A percentile compares a stretch with the other conserved stretches of the same genome.
These are phyloP conservation scores for Calendula officinalis DNA, from an alignment of 129 eudicot species.

Conservation along the genomic window DNA sequence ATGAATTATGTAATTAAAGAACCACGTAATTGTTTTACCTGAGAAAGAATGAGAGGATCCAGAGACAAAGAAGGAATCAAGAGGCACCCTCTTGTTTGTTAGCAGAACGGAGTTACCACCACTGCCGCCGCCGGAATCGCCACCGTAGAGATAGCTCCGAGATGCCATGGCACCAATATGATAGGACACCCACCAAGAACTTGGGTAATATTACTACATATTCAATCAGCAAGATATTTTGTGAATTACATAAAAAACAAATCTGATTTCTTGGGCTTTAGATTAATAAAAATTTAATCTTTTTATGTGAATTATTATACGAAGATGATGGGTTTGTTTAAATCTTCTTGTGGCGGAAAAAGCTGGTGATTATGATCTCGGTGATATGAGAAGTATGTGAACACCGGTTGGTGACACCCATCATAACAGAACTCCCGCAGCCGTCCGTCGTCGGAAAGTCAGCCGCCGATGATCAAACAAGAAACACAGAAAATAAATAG, in stretches of 20 bases:
- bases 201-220: conserved; percentile 10
- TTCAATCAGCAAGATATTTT: neutral
- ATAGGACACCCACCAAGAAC: neutral
- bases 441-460: conserved; percentile 1
- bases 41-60: conserved; percentile 55
- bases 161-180: conserved; percentile 43
- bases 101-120: conserved; percentile 21
- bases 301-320: neutral
- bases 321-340: neutral
- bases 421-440: conserved; percentile 46
- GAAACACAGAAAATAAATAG: neutral
- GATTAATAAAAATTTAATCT: conserved; percentile 15
- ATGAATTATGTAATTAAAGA: neutral
- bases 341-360: conserved; percentile 65
- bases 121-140: conserved; percentile 29
- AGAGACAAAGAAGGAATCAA: conserved; percentile 48
- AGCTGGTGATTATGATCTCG: conserved; percentile 85
- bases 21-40: conserved; percentile 33
- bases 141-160: conserved; percentile 45
- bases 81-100: conserved; percentile 30
- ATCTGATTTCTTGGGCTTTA: conserved; percentile 1
- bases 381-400: conserved; percentile 93
- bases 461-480: neutral
- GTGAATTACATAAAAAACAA: conserved; percentile 23
- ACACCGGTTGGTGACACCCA: conserved; percentile 62